Evolutionary conservation across 108 stramenopile genomes (phyloP).

Genomic region (Nitzschia putrida): DNA sequence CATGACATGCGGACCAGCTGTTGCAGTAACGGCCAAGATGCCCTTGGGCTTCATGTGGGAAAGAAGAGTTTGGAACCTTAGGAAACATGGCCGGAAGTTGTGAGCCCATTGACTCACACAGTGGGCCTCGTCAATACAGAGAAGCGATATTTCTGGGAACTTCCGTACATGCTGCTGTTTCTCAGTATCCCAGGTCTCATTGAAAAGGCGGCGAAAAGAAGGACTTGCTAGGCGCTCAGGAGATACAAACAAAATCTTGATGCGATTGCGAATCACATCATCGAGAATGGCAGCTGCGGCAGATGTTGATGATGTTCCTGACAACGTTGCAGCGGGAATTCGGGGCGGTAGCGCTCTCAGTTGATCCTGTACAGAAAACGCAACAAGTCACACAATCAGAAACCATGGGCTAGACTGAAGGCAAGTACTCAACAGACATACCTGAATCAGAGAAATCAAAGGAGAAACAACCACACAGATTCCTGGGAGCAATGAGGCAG

Average conservation of each 20-base stretch:
- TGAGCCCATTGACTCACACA: conserved; percentile 94
- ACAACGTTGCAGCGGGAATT: conserved; percentile 83
- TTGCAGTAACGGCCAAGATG: conserved; percentile 90
- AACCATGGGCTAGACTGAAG: conserved; percentile 17
- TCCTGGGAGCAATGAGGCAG: conserved; percentile 88
- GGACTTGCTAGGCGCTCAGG: conserved; percentile 91
- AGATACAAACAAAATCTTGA: conserved; percentile 89
- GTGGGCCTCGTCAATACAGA: conserved; percentile 97
- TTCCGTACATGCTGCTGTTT: conserved; percentile 57
- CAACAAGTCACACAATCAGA: background rate
- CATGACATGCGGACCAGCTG: conserved; percentile 85
- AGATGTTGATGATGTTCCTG: conserved; percentile 63
- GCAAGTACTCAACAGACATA: conserved; percentile 13
- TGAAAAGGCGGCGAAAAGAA: conserved; percentile 87
- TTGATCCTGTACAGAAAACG: conserved; percentile 65
- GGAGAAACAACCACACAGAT: conserved; percentile 96
- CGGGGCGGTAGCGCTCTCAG: conserved; percentile 80
- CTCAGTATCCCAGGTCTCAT: conserved; percentile 66
- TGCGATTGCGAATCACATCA: conserved; percentile 68
- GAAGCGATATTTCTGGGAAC: conserved; percentile 84
- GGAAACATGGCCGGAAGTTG: conserved; percentile 94
- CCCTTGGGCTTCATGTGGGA: conserved; percentile 70
- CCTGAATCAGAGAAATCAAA: conserved; percentile 93
- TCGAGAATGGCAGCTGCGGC: conserved; percentile 81
- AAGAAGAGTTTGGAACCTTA: conserved; percentile 71